Evolutionary conservation across 495 filamentous ascomycete species (phyloP), one percentile per base, ranked within the genome.

Genomic region (Xylaria curta): DNA sequence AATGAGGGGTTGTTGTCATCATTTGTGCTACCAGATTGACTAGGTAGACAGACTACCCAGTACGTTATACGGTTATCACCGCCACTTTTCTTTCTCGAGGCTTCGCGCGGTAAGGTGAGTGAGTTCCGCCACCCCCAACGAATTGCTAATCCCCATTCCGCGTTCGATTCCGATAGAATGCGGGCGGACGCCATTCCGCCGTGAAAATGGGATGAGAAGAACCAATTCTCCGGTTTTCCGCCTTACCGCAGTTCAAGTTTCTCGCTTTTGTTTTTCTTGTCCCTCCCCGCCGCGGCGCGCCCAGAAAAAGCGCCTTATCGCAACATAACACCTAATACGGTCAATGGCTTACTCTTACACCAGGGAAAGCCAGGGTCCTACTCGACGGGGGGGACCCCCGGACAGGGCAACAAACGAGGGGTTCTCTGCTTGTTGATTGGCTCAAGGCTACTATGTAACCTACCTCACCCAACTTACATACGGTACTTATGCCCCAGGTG

Each of bases 281-380:
- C 0, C 6, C 36, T 38, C 36, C 36, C 36, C 36, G 36, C 6
- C 36, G 36, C n/a, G n/a, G n/a, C 31, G 33, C 36, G 6, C 36
- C 36, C 36, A 33, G 26, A 15, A 38, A 33, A 44, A 26, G 13
- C 12, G 7, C 19, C 46, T n/a, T n/a, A 28, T 66, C 63, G 63
- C 63, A 66, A 15, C 63, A 66, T 66, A n/a, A 38, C 12, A 15
- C 63, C 46, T 38, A 24, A 66, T 33, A 5, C 28, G 63, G 63
- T 1, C 2, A 66, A 38, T 66, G 63, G 63, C 63, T 66, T 49
- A 66, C 61, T 64, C 42, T 46, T 26, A 26, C 21, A 4, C 19
- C 58, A 38, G 58, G 38, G 58, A 38, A 10, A 33, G 61, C 38
- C 61, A 64, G 63, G 63, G 63, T 60, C 19, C 58, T 60, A 5